Evolutionary conservation across 805 yeast genomes (phyloP).

Genomic region (Sugiyamaella mastotermitis): DNA sequence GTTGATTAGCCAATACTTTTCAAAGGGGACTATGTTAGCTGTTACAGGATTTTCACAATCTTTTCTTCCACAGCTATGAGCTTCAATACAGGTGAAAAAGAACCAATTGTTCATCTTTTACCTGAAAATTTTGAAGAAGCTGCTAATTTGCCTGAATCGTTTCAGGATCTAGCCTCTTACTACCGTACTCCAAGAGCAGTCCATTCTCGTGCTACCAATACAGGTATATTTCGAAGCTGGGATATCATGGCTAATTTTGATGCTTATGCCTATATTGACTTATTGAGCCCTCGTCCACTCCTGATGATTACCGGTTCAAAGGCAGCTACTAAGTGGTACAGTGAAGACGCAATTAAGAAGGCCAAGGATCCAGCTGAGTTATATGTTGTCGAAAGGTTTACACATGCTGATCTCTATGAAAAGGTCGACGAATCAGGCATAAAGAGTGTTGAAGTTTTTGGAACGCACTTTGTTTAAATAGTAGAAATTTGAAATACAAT

Average conservation of each 20-base stretch:
- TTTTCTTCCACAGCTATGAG: too few species aligned
- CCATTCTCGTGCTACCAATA: background rate
- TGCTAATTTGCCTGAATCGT: background rate
- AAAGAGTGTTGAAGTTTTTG: slow-evolving; percentile 2
- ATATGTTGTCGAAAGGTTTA: background rate
- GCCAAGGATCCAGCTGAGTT: background rate
- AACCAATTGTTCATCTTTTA: too few species aligned
- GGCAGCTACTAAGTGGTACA: background rate
- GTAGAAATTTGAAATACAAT: background rate
- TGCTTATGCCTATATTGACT: background rate
- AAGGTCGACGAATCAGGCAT: background rate
- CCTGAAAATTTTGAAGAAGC: too few species aligned
- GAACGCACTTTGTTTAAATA: background rate
- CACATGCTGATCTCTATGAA: slow-evolving; percentile 5
- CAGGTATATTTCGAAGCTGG: background rate
- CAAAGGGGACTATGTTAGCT: too few species aligned
- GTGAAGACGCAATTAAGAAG: slow-evolving; percentile 1
- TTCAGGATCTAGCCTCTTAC: background rate
- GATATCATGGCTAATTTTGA: background rate
- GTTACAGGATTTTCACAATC: too few species aligned
- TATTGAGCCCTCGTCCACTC: background rate
- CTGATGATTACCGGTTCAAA: background rate
- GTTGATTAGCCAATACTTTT: too few species aligned
- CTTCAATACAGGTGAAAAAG: too few species aligned
- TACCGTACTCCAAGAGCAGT: background rate